Base-by-base conservation (phyloP, 345 rosid species). In the Excoecaria agallocha region DNA sequence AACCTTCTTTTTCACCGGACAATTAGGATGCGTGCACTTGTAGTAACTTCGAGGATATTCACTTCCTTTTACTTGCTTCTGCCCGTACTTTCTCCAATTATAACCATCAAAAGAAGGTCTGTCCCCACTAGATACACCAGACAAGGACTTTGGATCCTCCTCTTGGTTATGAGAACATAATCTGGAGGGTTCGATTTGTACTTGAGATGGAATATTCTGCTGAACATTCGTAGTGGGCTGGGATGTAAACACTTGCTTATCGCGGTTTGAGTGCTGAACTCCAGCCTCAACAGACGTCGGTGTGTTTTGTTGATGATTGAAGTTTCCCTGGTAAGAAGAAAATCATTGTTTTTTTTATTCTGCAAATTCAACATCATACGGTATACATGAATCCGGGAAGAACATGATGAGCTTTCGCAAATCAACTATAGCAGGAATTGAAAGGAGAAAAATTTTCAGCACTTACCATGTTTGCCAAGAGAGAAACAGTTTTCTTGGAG, bases 81-180 rank as follows among this genome's bases (percentile, higher is more conserved):
- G 99, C 65, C 99, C 99, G 45, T 96, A 96, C 73, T 96, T 96
- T 78, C 97, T 89, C 99, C 99, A 96, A 48, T 96, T 96, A 79
- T 96, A 96, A 51, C 99, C 99, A 49, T 96, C 98, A 74, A 84
- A 84, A 0, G 93, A 91, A 68, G 97, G 90, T 54, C 93, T 81
- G 39, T 91, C 90, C 59, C 8, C 72, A 12, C 69, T 77, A 20
- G 80, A 81, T 35, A 65, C 41, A 30, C 30, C 30, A 30, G 30
- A 30, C 65, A 74, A 41, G 37, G 69, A 30, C 78, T 82, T 89
- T 1, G 76, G 59, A 51, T 88, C 89, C 75, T 86, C 90, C 67
- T 88, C 88, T 45, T 79, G 62, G 49, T 61, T 80, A 49, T 76
- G 87, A 41, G 73, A 52, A 16, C 70, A 71, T 69, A 66, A 22